These are phyloP conservation scores for Penicillium brasilianum DNA, from an alignment of 2,329 filamentous ascomycete genomes.

Conservation along the genomic window DNA sequence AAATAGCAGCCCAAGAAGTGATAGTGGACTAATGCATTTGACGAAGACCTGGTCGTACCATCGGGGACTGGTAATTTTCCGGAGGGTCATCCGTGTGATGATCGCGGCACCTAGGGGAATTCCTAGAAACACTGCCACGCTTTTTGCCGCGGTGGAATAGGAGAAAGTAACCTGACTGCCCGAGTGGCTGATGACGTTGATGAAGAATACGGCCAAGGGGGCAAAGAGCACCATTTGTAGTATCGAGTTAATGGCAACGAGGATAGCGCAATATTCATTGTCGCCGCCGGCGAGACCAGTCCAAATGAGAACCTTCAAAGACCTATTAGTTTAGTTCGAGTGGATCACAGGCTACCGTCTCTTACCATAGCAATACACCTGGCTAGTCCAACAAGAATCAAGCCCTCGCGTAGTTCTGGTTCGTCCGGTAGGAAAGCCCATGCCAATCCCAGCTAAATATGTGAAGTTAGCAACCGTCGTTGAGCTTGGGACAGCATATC, in stretches of 20 bases:
- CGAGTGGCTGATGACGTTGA: slow-evolving; percentile 66
- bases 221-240: slow-evolving; percentile 76
- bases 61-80: slow-evolving; percentile 57
- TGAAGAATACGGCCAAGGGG: slow-evolving; percentile 70
- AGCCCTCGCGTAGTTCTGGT: slow-evolving; percentile 61
- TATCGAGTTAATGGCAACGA: slow-evolving; percentile 75
- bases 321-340: neutral
- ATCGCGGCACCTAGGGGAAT: slow-evolving; percentile 82
- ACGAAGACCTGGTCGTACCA: slow-evolving; percentile 65
- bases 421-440: slow-evolving; percentile 61
- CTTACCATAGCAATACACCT: slow-evolving; percentile 85
- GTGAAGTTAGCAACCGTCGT: neutral
- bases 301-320: slow-evolving; percentile 69
- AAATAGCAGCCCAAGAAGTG: slow-evolving; percentile 81
- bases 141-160: slow-evolving; percentile 74
- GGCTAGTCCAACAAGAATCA: slow-evolving; percentile 82
- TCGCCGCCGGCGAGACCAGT: slow-evolving; percentile 77
- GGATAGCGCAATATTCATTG: slow-evolving; percentile 78
- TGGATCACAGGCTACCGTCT: too few relatives aligned
- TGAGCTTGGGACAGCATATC: neutral
- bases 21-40: slow-evolving; percentile 71
- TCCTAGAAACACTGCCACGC: slow-evolving; percentile 81
- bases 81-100: slow-evolving; percentile 69
- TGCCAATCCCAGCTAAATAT: slow-evolving; percentile 46
- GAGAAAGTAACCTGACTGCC: slow-evolving; percentile 51